Percentiles rank a stretch among this genome's conserved stretches.
These are phyloP conservation scores for Suillus plorans DNA, from an alignment of 768 basidiomycete genomes.

Conservation along the genomic window DNA sequence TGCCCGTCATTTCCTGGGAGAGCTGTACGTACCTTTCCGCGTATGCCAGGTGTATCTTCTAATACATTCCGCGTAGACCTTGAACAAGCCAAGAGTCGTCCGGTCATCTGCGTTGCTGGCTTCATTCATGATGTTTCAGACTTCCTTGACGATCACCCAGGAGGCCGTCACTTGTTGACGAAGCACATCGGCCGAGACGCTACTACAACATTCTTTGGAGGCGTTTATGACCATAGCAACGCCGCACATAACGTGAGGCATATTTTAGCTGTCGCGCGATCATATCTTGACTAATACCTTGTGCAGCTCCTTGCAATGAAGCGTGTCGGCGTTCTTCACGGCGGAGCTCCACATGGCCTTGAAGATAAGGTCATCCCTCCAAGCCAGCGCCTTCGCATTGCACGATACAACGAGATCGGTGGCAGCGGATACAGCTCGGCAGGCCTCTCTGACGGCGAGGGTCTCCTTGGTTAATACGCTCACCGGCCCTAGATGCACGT, in stretches of 20 bases:
- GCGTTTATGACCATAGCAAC: constrained; percentile 86
- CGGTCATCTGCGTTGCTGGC: constrained; percentile 83
- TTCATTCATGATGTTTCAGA: constrained; percentile 88
- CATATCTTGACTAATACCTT: constrained; percentile 7
- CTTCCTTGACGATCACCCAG: constrained; percentile 91
- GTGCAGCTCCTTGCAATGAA: constrained; percentile 43
- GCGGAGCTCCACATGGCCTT: constrained; percentile 51
- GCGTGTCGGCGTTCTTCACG: constrained; percentile 54
- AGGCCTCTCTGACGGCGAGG: constrained; percentile 58
- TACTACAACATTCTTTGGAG: constrained; percentile 92
- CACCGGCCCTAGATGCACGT: not conserved
- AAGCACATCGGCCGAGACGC: constrained; percentile 90
- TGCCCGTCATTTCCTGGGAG: constrained; percentile 86
- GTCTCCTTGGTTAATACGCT: constrained; percentile 37
- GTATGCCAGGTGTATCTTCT: not conserved
- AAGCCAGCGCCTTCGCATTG: constrained; percentile 68
- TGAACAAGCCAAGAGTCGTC: constrained; percentile 74
- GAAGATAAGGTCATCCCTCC: constrained; percentile 71
- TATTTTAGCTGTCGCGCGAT: not conserved
- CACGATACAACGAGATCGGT: constrained; percentile 56
- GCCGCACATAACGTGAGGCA: constrained; percentile 76
- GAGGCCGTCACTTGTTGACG: constrained; percentile 80
- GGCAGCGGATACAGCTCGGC: constrained; percentile 53
- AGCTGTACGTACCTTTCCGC: constrained; percentile 51
- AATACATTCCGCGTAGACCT: constrained; percentile 49